phyloP scores from a whole-genome alignment of 202 grass and related monocot species.

The Carex sylvatica region DNA sequence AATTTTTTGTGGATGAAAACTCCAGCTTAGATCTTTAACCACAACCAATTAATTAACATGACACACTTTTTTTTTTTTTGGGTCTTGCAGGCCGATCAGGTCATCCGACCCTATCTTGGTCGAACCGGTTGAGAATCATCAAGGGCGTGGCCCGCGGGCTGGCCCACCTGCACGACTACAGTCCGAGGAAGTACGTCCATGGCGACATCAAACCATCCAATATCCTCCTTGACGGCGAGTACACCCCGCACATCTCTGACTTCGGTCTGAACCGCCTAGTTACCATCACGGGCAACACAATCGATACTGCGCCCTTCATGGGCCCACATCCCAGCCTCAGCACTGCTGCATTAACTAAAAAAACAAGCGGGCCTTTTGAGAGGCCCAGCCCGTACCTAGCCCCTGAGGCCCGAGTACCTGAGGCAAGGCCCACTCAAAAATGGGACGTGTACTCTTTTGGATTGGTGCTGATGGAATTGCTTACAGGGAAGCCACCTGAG shows the following conservation, averaged over 20 bases:
- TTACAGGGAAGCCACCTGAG: constrained; percentile 65
- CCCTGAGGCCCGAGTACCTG: constrained; percentile 42
- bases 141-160: constrained; percentile 57
- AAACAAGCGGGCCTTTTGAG: constrained; percentile 25
- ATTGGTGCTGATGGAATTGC: constrained; percentile 63
- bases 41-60: neutral
- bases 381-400: constrained; percentile 50
- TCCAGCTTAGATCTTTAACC: neutral
- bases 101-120: constrained; percentile 55
- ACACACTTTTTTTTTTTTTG: neutral
- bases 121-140: constrained; percentile 46
- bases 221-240: constrained; percentile 62
- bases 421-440: constrained; percentile 38
- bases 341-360: constrained; percentile 42
- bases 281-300: constrained; percentile 38
- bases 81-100: constrained; percentile 48
- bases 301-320: constrained; percentile 24
- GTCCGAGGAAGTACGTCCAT: constrained; percentile 65
- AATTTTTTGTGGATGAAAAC: neutral
- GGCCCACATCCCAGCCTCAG: constrained; percentile 27
- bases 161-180: constrained; percentile 78
- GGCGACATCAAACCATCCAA: constrained; percentile 83
- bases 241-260: constrained; percentile 58
- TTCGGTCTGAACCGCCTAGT: constrained; percentile 66
- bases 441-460: constrained; percentile 76